Evolutionary conservation across 169 alveolate species (phyloP), one percentile per base, ranked within the genome.

Genomic region (Plasmodium coatneyi): DNA sequence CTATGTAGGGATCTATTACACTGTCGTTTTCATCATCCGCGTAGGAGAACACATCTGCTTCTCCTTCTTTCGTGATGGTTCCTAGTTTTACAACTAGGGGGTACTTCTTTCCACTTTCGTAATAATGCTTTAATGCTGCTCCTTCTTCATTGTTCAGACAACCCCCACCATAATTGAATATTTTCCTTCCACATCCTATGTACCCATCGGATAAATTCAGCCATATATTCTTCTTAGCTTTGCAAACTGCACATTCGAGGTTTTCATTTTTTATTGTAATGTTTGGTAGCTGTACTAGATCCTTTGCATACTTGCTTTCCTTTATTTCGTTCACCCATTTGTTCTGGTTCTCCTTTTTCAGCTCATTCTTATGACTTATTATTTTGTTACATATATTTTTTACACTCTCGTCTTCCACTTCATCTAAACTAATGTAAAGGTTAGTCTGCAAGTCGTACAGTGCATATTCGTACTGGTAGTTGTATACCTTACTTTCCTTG

Each of bases 41-140:
- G 95, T 98, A 98, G 56, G 98, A 97, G 95, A 96, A 98, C 19
- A 98, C 98, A 71, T 98, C 99, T 1, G 99, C 99, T 49, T 95
- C 96, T 12, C 98, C 97, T 71, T 96, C 96, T 5, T 98, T 98
- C 4, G 99, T 98, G 52, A 98, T 98, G 34, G 99, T 98, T 1
- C 99, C 99, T 19, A 98, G 82, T 95, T 98, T 98, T 32, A 98
- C 99, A 32, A 97, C 99, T 87, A 98, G 87, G 39, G 99, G 99
- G 83, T 96, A 96, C 25, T 82, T 86, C n/a, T 92, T 81, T 1
- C 98, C 98, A 3, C 97, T 72, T 81, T 96, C 98, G 94, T 94
- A 82, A 92, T 93, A 97, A 81, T 97, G 99, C 41, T 95, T 95
- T n/a, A 97, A 89, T n/a, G 99, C 98, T 5, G 99, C 99, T 5